These are phyloP conservation scores for Golubevia pallescens DNA, from an alignment of 1,284 basidiomycete species.

Conservation along the genomic window DNA sequence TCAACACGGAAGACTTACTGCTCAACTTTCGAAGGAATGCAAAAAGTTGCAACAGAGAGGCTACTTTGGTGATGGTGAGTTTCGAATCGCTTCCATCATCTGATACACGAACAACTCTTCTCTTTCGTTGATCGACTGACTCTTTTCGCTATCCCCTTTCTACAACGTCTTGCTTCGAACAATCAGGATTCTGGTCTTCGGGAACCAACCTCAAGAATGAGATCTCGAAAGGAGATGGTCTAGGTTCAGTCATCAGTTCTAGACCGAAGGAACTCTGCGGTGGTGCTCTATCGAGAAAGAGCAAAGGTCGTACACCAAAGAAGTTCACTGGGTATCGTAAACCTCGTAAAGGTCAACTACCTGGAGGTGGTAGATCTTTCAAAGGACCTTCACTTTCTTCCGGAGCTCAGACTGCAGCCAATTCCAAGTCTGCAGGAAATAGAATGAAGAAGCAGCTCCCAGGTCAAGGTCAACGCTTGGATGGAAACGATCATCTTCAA, in stretches of 20 bases:
- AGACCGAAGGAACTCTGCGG: conserved; percentile 36
- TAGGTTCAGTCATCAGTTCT: conserved; percentile 24
- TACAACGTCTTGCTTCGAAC: background rate
- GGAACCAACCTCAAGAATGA: conserved; percentile 31
- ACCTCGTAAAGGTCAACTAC: conserved; percentile 17
- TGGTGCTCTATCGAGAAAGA: conserved; percentile 19
- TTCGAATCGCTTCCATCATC: too few species aligned
- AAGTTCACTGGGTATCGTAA: background rate
- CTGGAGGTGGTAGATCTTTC: conserved; percentile 16
- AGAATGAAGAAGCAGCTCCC: conserved; percentile 19
- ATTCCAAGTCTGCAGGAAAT: conserved; percentile 19
- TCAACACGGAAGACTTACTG: conserved; percentile 37
- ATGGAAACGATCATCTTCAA: conserved; percentile 29
- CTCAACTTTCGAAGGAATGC: conserved; percentile 26
- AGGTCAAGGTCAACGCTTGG: conserved; percentile 33
- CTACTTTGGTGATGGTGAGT: conserved; percentile 36
- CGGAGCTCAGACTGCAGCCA: conserved; percentile 40
- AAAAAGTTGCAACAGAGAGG: conserved; percentile 30
- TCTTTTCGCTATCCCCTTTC: too few species aligned
- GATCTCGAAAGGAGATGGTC: conserved; percentile 25
- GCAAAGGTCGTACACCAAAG: background rate
- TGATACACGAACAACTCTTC: too few species aligned
- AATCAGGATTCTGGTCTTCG: conserved; percentile 34
- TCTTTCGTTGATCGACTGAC: too few species aligned
- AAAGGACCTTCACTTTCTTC: conserved; percentile 36